phyloP scores from a whole-genome alignment of 1,284 basidiomycete genomes.

The Ceratobasidium sp. region DNA sequence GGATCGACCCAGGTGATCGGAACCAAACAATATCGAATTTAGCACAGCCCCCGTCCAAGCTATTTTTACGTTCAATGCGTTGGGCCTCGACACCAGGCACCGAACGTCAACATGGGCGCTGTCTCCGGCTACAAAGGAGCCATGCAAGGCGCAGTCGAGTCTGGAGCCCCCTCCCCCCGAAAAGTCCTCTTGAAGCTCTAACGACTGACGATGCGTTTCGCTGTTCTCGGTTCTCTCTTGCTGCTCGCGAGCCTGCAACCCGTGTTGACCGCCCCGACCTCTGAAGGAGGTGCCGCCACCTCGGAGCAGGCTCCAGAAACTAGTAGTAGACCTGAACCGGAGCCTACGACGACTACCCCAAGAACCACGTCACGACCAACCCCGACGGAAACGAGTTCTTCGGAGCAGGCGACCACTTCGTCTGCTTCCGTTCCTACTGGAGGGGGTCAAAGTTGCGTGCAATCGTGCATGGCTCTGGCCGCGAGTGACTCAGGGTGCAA shows the following conservation, averaged over 20 bases:
- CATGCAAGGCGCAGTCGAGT: not conserved
- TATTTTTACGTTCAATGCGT: not conserved
- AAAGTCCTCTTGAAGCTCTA: not conserved
- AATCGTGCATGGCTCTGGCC: constrained; percentile 11
- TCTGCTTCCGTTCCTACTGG: constrained; percentile 20
- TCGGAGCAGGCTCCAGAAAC: not conserved
- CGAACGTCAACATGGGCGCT: not conserved
- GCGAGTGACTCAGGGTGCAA: not conserved
- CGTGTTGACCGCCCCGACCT: not conserved
- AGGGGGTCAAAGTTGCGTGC: constrained; percentile 28
- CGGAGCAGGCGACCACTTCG: not conserved
- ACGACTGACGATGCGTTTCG: not conserved
- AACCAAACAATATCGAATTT: not conserved
- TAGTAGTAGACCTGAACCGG: not conserved
- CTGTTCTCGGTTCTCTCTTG: not conserved
- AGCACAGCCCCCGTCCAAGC: not conserved
- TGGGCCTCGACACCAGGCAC: not conserved
- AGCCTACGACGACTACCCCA: not conserved
- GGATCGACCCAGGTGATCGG: not conserved
- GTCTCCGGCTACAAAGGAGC: not conserved
- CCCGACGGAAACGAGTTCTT: not conserved
- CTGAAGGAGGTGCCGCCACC: not conserved
- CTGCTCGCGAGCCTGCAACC: not conserved
- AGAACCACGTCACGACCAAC: not conserved
- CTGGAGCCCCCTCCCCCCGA: not conserved